A percentile compares a stretch with the other conserved stretches of the same genome.
Evolutionary conservation across 73 alveolate species (phyloP).

Genomic region (Blepharisma stoltei): DNA sequence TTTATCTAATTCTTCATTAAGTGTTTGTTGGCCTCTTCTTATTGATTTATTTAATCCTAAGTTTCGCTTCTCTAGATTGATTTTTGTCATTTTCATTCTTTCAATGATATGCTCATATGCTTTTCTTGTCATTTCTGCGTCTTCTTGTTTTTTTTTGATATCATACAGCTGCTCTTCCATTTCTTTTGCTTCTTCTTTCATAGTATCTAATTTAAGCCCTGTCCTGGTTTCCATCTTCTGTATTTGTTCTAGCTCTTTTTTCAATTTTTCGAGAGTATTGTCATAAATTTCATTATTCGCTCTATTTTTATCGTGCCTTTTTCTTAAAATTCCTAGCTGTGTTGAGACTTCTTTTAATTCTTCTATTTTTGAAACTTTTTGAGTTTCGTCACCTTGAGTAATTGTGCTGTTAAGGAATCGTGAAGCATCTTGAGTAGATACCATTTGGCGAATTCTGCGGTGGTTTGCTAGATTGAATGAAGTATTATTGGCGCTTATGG

Average conservation of each 20-base stretch:
- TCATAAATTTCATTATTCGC: neutral
- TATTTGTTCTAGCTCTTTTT: slow-evolving; percentile 11
- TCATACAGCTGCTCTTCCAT: slow-evolving; percentile 15
- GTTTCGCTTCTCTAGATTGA: slow-evolving; percentile 42
- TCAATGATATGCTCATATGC: slow-evolving; percentile 60
- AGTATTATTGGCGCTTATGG: neutral
- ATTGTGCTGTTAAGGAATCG: neutral
- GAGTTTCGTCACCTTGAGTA: slow-evolving; percentile 1
- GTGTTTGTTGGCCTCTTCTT: slow-evolving; percentile 34
- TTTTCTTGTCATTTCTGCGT: slow-evolving; percentile 35
- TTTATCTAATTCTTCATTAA: slow-evolving; percentile 48
- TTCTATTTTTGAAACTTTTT: slow-evolving; percentile 1
- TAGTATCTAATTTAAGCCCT: neutral
- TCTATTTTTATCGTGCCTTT: slow-evolving; percentile 7
- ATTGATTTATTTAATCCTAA: slow-evolving; percentile 38
- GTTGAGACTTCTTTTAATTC: neutral
- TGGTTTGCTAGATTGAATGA: neutral
- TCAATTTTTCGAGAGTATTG: neutral
- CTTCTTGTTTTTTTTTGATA: slow-evolving; percentile 47
- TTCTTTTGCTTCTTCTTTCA: slow-evolving; percentile 5
- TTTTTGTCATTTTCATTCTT: slow-evolving; percentile 60
- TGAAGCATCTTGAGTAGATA: slow-evolving; percentile 26
- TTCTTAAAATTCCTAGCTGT: neutral
- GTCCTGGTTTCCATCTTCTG: slow-evolving; percentile 3
- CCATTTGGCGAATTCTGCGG: slow-evolving; percentile 24